Evolutionary conservation across 177 flowering plant species (phyloP), one percentile per base, ranked within the genome.

Genomic region (Vitis hybrid): DNA sequence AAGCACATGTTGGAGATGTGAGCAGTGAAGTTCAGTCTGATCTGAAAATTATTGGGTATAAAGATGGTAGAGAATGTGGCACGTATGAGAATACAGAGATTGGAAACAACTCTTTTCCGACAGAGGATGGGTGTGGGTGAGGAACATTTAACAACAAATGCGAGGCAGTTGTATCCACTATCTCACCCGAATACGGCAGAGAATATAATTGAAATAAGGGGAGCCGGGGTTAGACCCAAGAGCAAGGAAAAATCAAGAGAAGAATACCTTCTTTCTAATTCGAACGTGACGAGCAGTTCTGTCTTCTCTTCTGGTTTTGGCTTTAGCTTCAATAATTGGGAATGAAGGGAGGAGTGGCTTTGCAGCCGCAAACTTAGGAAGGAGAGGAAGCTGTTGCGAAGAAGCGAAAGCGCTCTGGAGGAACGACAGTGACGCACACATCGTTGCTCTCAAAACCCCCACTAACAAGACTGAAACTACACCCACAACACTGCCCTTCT

Each of bases 231-330:
- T 39, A 5, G 2, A 3, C 10, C 14, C 1, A 11, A 13, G 7
- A 26, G 14, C 31, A 58, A 10, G 9, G 16, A 2, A 7, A 51
- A 53, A 50, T 16, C 56, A 16, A 13, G 50, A 22, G 12, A 56
- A 62, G 22, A 16, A 11, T 2, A 87, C 98, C 98, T 89, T 93
- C 94, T 91, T 93, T 60, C 98, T 75, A 64, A 91, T 76, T 52
- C 98, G 97, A 68, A 53, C 10, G 74, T 93, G 98, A 31, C 93
- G 91, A 52, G 97, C 95, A 53, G 76, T 76, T 49, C 98, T 72
- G 74, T 91, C 83, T 49, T 88, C 87, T 48, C 79, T 69, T 65
- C 92, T 78, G 64, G 93, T 91, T 62, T 56, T 62, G 53, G 85
- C 31, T 56, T 85, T 85, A 57, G 87, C 85, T 56, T 70, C 73